A percentile compares a stretch with the other conserved stretches of the same genome.
phyloP scores from a whole-genome alignment of 2,329 filamentous ascomycete genomes.

The Fusarium xyrophilum region DNA sequence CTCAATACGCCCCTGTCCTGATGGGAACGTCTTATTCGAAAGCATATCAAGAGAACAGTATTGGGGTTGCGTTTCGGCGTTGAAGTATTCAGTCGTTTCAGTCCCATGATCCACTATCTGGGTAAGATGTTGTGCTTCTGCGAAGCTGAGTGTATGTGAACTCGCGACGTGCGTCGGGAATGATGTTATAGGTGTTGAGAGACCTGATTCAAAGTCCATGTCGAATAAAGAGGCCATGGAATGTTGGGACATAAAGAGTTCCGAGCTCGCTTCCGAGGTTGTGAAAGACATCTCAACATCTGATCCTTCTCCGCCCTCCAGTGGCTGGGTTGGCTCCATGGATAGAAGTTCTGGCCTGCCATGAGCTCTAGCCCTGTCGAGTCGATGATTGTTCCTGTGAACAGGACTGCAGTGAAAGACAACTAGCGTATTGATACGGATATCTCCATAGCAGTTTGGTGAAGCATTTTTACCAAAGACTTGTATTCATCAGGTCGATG shows the following conservation, averaged over 20 bases:
- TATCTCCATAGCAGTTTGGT: too few species aligned
- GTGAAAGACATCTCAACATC: neutral
- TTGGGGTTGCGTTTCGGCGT: fast-evolving
- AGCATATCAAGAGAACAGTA: neutral
- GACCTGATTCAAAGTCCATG: fast-evolving
- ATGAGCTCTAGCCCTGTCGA: neutral
- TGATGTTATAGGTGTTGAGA: fast-evolving
- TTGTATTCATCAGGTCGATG: neutral
- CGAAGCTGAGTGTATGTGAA: neutral
- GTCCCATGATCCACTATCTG: fast-evolving
- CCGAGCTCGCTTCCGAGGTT: fast-evolving
- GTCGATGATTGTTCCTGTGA: fast-evolving
- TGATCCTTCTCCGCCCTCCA: neutral
- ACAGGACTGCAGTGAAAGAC: neutral
- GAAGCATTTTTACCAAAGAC: neutral
- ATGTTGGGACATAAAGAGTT: fast-evolving
- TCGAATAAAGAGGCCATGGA: fast-evolving
- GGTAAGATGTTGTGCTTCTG: neutral
- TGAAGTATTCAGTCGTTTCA: fast-evolving
- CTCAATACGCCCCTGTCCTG: fast-evolving
- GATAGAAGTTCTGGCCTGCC: neutral
- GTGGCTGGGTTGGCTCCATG: neutral
- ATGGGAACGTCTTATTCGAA: fast-evolving
- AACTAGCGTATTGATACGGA: fast-evolving
- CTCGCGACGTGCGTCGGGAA: fast-evolving